These are phyloP conservation scores for Ascochyta clinopodiicola DNA, from an alignment of 2,329 filamentous ascomycete species.

Conservation along the genomic window DNA sequence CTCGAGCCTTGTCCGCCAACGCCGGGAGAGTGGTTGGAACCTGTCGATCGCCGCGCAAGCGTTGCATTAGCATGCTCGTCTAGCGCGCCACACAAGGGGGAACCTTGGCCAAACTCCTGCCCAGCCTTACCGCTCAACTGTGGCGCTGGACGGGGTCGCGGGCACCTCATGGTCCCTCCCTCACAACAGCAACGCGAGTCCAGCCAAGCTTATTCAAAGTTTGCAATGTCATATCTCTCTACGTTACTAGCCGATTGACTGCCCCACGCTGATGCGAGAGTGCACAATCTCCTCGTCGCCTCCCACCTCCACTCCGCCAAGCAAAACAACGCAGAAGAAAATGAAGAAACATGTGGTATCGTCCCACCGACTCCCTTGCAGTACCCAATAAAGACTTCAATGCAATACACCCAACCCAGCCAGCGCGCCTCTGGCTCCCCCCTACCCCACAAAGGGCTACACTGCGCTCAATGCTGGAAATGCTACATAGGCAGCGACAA, in stretches of 20 bases:
- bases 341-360: conserved; percentile 40
- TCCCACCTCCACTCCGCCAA: background rate
- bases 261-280: background rate
- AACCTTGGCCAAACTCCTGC: background rate
- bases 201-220: background rate
- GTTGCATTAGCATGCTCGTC: conserved; percentile 1
- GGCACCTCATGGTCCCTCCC: background rate
- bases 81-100: conserved; percentile 15
- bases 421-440: background rate
- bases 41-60: conserved; percentile 5
- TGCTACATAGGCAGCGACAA: conserved; percentile 24
- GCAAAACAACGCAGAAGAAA: conserved; percentile 14
- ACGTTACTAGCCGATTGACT: background rate
- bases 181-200: background rate
- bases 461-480: conserved; percentile 22
- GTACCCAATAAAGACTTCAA: conserved; percentile 25
- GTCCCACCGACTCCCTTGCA: conserved; percentile 32
- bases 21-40: conserved; percentile 7
- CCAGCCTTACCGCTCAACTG: conserved; percentile 1
- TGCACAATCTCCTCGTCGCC: background rate
- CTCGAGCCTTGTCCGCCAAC: background rate
- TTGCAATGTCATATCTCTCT: background rate
- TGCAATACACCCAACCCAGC: conserved; percentile 9
- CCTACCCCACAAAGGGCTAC: conserved; percentile 18
- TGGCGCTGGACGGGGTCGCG: conserved; percentile 2